Percentiles rank a stretch among this genome's conserved stretches.
phyloP scores from a whole-genome alignment of 2,329 filamentous ascomycete genomes.

The Monosporascus sp. region DNA sequence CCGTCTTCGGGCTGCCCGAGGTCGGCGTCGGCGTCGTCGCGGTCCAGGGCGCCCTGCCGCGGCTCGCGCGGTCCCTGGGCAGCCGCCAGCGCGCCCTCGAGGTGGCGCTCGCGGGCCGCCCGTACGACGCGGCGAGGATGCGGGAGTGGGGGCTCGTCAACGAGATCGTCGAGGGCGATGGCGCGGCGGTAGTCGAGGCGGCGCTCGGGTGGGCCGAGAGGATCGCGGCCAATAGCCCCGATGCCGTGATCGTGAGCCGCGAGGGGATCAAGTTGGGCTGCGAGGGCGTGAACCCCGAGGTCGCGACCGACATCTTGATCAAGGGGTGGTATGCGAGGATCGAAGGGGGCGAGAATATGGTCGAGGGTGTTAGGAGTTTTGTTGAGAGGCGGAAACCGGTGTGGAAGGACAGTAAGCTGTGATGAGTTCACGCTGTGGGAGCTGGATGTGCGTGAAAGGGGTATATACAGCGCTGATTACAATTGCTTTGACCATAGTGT shows the following conservation, averaged over 20 bases:
- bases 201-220: conserved; percentile 57
- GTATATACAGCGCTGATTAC: too few relatives aligned
- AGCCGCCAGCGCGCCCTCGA: conserved; percentile 63
- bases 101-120: conserved; percentile 61
- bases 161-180: conserved; percentile 45
- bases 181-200: conserved; percentile 43
- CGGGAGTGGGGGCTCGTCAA: conserved; percentile 66
- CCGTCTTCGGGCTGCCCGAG: conserved; percentile 66
- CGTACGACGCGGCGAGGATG: conserved; percentile 55
- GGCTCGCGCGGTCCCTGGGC: conserved; percentile 58
- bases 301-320: conserved; percentile 52
- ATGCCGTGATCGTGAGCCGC: conserved; percentile 68
- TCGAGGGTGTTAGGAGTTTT: conserved; percentile 69
- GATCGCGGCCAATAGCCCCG: conserved; percentile 65
- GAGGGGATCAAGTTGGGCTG: conserved; percentile 68
- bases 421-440: conserved; percentile 8
- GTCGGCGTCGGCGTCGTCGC: conserved; percentile 66
- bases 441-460: too few relatives aligned
- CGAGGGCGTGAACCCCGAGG: conserved; percentile 62
- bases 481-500: too few relatives aligned
- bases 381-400: conserved; percentile 66
- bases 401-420: conserved; percentile 62
- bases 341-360: conserved; percentile 65
- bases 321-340: conserved; percentile 56
- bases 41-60: conserved; percentile 64